Conservation (phyloP, 2,329 filamentous ascomycete genomes). For the Tolypocladium tundrense region DNA sequence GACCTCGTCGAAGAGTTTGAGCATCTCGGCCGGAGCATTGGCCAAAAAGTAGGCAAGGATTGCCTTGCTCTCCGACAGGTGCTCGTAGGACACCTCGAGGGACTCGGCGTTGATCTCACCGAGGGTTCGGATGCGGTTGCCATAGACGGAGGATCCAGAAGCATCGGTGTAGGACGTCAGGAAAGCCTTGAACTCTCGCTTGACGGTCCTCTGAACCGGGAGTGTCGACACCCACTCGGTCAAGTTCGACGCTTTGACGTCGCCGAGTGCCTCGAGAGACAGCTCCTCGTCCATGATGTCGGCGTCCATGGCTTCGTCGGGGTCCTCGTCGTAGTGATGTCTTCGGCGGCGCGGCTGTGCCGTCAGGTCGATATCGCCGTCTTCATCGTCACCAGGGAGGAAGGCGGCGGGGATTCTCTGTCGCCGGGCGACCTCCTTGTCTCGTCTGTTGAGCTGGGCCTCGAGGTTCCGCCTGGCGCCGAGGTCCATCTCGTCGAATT, state of each 20-base stretch:
- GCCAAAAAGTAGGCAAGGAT: constrained; percentile 92
- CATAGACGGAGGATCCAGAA: constrained; percentile 84
- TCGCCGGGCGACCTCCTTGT: constrained; percentile 58
- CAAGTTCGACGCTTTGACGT: constrained; percentile 86
- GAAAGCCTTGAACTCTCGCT: constrained; percentile 94
- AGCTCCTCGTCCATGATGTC: constrained; percentile 96
- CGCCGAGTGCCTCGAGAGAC: constrained; percentile 79
- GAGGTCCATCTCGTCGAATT: constrained; percentile 60
- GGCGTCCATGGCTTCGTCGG: constrained; percentile 81
- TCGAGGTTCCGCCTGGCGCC: constrained; percentile 62
- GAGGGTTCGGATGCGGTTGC: constrained; percentile 85
- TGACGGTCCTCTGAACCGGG: constrained; percentile 84
- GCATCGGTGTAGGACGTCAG: constrained; percentile 92
- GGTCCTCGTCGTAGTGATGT: constrained; percentile 88
- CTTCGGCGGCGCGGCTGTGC: constrained; percentile 76
- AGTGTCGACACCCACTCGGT: constrained; percentile 93
- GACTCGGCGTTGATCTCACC: constrained; percentile 96
- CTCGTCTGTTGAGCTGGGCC: constrained; percentile 61
- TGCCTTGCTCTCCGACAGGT: constrained; percentile 82
- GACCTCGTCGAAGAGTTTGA: constrained; percentile 93
- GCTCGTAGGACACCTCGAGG: constrained; percentile 90
- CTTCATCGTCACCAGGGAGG: constrained; percentile 72
- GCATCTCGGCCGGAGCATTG: constrained; percentile 88
- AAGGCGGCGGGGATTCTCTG: constrained; percentile 63
- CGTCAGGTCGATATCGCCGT: constrained; percentile 74